These are phyloP conservation scores for Gelatoporia subvermispora DNA, from an alignment of 768 basidiomycete genomes.

Conservation along the genomic window DNA sequence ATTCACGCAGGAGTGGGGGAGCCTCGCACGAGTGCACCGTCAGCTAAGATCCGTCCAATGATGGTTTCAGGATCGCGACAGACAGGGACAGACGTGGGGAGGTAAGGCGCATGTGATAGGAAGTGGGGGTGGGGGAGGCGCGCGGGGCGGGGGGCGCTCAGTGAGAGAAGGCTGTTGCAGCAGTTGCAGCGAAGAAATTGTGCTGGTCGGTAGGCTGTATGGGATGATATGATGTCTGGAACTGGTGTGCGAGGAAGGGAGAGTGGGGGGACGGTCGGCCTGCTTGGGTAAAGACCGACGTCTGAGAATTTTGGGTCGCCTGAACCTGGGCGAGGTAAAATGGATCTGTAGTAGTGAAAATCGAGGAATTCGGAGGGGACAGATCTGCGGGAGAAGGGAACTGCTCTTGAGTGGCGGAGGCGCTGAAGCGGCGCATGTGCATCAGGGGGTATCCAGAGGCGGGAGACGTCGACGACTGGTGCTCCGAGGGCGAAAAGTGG, in stretches of 20 bases:
- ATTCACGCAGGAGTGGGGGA: no score
- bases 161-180: neutral
- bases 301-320: constrained; percentile 21
- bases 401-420: constrained; percentile 7
- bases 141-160: neutral
- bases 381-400: constrained; percentile 16
- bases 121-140: no score
- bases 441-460: constrained; percentile 2
- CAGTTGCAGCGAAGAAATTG: constrained; percentile 1
- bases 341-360: constrained; percentile 44
- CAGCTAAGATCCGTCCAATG: no score
- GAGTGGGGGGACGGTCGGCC: constrained; percentile 35
- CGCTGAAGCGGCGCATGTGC: constrained; percentile 11
- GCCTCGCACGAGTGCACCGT: no score
- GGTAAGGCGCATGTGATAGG: no score
- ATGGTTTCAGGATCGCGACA: no score
- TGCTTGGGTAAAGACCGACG: constrained; percentile 33
- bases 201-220: constrained; percentile 1
- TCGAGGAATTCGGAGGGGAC: constrained; percentile 25
- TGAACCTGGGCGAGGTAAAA: constrained; percentile 44
- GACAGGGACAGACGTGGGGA: no score
- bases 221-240: constrained; percentile 2
- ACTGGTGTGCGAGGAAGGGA: constrained; percentile 27
- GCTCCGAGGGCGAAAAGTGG: constrained; percentile 7
- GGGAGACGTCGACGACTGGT: constrained; percentile 11